Conservation (phyloP, 306 rosid species). For the Dryas drummondii region DNA sequence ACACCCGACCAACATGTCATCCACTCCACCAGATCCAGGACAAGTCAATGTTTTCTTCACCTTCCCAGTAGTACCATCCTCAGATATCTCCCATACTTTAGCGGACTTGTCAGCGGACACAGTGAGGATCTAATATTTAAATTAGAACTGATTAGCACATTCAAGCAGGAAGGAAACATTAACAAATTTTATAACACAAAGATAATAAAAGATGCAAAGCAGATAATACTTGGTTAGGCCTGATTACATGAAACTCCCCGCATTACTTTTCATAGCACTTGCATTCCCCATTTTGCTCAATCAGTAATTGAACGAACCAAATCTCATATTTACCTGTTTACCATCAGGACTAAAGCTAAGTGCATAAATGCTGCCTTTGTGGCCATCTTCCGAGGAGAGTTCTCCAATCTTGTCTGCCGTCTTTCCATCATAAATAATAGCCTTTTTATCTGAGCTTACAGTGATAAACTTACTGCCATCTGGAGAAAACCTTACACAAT, state of each 20-base stretch:
- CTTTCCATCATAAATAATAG: slow-evolving; percentile 76
- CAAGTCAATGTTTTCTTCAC: slow-evolving; percentile 67
- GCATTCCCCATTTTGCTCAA: not conserved
- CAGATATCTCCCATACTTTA: slow-evolving; percentile 81
- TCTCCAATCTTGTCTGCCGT: slow-evolving; percentile 86
- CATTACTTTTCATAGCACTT: no score
- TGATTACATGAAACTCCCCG: not conserved
- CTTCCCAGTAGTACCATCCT: slow-evolving; percentile 65
- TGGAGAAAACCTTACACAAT: slow-evolving; percentile 87
- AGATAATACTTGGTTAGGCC: not conserved
- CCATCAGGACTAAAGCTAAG: slow-evolving; percentile 97
- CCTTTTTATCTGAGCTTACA: slow-evolving; percentile 92
- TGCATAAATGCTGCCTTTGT: slow-evolving; percentile 91
- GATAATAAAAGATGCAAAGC: not conserved
- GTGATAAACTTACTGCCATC: slow-evolving; percentile 83
- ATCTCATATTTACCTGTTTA: slow-evolving; percentile 55
- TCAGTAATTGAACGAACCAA: not conserved
- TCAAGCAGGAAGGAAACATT: slow-evolving; percentile 3
- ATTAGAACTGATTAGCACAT: slow-evolving; percentile 27
- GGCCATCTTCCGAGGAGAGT: slow-evolving; percentile 82
- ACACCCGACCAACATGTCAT: slow-evolving; percentile 93
- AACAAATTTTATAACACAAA: not conserved
- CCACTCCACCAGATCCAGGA: slow-evolving; percentile 85
- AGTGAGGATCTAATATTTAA: slow-evolving; percentile 65
- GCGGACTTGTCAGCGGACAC: slow-evolving; percentile 97